These are phyloP conservation scores for Calonectria honghensis DNA, from an alignment of 2,329 filamentous ascomycete species.

Conservation along the genomic window DNA sequence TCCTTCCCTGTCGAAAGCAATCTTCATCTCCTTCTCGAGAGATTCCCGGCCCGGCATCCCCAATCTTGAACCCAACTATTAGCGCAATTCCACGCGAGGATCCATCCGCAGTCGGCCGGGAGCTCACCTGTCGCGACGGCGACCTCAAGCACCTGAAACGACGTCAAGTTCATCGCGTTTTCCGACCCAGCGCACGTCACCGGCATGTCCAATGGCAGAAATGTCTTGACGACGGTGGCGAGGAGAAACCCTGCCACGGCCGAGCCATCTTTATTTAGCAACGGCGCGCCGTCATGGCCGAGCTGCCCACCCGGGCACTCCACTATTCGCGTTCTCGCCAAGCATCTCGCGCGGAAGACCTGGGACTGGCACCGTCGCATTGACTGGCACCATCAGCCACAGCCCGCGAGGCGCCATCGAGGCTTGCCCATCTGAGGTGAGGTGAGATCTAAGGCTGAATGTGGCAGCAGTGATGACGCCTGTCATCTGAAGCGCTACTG, in stretches of 20 bases:
- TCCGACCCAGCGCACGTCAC: background rate
- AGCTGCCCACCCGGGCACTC: slow-evolving; percentile 21
- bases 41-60: slow-evolving; percentile 47
- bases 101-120: slow-evolving; percentile 15
- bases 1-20: slow-evolving; percentile 36
- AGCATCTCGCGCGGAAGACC: background rate
- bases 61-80: slow-evolving; percentile 41
- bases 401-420: slow-evolving; percentile 29
- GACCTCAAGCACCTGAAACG: slow-evolving; percentile 8
- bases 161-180: slow-evolving; percentile 1
- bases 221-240: slow-evolving; percentile 28
- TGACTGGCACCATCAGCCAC: slow-evolving; percentile 13
- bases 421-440: slow-evolving; percentile 34
- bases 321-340: slow-evolving; percentile 23
- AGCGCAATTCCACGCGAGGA: slow-evolving; percentile 36
- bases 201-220: background rate
- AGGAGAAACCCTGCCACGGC: slow-evolving; percentile 14
- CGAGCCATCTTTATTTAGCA: slow-evolving; percentile 38
- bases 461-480: slow-evolving; percentile 23
- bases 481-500: slow-evolving; percentile 33
- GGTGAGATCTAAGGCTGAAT: slow-evolving; percentile 36
- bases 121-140: background rate
- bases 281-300: slow-evolving; percentile 33
- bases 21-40: slow-evolving; percentile 48
- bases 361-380: slow-evolving; percentile 9